Evolutionary conservation across 208 protist genomes (phyloP).

Genomic region (Trypanosoma mega): DNA sequence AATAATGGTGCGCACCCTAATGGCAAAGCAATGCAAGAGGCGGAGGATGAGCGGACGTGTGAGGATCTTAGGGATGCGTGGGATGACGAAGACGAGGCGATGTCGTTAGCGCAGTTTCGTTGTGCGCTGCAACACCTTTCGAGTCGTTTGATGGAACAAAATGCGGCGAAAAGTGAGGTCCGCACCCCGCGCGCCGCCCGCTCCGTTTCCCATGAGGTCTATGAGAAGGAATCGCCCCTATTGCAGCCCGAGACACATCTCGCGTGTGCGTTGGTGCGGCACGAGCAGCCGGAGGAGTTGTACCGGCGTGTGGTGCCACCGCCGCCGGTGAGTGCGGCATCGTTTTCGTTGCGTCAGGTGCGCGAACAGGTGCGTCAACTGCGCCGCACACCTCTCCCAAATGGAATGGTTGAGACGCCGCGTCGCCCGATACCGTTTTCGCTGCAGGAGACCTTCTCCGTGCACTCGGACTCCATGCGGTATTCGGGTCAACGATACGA

Average conservation of each 20-base stretch:
- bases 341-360: slow-evolving; percentile 48
- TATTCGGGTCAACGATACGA: not conserved
- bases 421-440: slow-evolving; percentile 3
- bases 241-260: too few relatives aligned
- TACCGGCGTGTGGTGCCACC: slow-evolving; percentile 42
- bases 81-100: too few relatives aligned
- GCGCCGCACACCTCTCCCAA: slow-evolving; percentile 31
- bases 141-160: too few relatives aligned
- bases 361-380: slow-evolving; percentile 49
- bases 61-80: not conserved
- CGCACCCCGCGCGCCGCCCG: too few relatives aligned
- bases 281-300: not conserved
- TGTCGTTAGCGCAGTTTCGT: too few relatives aligned
- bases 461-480: too few relatives aligned
- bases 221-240: too few relatives aligned
- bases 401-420: slow-evolving; percentile 21
- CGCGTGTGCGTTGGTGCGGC: not conserved
- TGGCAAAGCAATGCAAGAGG: slow-evolving; percentile 4
- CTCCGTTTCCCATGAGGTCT: too few relatives aligned
- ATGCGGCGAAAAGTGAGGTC: too few relatives aligned
- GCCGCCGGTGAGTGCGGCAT: slow-evolving; percentile 35
- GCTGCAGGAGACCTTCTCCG: not conserved
- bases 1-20: too few relatives aligned
- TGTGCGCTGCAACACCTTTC: too few relatives aligned
- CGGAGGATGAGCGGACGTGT: not conserved